Conservation (phyloP, 2,329 filamentous ascomycete genomes). For the Xylariaceae sp. region DNA sequence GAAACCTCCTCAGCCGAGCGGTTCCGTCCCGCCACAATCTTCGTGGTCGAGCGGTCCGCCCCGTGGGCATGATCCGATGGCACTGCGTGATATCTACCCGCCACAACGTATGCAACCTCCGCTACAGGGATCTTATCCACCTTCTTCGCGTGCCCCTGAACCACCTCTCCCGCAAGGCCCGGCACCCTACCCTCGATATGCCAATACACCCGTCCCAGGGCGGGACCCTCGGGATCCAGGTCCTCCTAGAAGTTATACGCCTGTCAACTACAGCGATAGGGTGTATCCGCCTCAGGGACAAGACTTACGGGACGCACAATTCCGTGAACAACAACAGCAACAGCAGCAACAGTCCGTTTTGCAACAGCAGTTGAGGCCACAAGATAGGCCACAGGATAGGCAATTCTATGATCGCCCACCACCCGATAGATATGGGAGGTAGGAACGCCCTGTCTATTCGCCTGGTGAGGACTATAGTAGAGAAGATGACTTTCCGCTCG, state of each 20-base stretch:
- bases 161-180: constrained; percentile 49
- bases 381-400: constrained; percentile 53
- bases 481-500: too few species aligned
- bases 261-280: constrained; percentile 51
- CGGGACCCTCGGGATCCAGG: constrained; percentile 52
- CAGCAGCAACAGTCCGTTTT: constrained; percentile 43
- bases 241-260: constrained; percentile 55
- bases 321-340: constrained; percentile 48
- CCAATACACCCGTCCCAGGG: constrained; percentile 50
- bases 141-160: constrained; percentile 51
- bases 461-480: not conserved
- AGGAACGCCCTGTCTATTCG: constrained; percentile 26
- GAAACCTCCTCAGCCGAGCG: constrained; percentile 45
- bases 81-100: constrained; percentile 40
- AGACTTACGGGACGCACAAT: constrained; percentile 47
- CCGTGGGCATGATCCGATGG: constrained; percentile 42
- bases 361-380: constrained; percentile 51
- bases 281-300: constrained; percentile 47
- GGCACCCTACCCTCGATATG: constrained; percentile 52
- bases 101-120: constrained; percentile 40
- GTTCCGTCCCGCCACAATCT: constrained; percentile 43
- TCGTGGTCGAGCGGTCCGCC: constrained; percentile 45
- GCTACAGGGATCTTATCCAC: constrained; percentile 46
- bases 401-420: constrained; percentile 50
- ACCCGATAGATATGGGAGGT: constrained; percentile 54